These are phyloP conservation scores for Cryphonectria naterciae DNA, from an alignment of 2,329 filamentous ascomycete species.

Conservation along the genomic window DNA sequence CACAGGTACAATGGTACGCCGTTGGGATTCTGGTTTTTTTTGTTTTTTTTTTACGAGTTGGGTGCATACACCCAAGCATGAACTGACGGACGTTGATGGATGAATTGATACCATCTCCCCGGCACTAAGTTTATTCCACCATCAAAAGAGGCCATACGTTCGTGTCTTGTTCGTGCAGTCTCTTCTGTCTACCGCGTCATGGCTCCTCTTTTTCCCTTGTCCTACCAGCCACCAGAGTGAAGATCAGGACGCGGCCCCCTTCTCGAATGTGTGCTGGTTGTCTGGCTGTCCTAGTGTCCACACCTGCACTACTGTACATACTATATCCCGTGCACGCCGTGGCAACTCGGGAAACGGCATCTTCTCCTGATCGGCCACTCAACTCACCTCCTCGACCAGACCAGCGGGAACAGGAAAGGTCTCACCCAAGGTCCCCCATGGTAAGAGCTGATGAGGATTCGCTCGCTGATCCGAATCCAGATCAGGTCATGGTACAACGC, in stretches of 20 bases:
- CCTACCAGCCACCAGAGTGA: conserved; percentile 12
- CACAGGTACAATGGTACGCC: neutral
- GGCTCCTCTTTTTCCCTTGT: conserved; percentile 9
- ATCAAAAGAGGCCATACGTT: neutral
- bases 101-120: neutral
- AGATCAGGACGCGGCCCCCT: conserved; percentile 9
- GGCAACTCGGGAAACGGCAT: conserved; percentile 3
- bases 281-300: conserved; percentile 1
- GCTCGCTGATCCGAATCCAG: neutral
- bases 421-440: neutral
- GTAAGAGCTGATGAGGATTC: neutral
- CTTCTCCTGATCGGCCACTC: conserved; percentile 1
- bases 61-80: neutral
- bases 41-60: neutral
- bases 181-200: conserved; percentile 11
- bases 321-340: conserved; percentile 1
- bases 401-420: neutral
- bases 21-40: neutral
- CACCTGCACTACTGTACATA: neutral
- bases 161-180: neutral
- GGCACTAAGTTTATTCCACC: neutral
- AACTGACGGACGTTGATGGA: neutral
- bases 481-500: neutral
- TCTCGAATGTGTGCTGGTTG: neutral
- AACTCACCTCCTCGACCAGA: neutral